Base-by-base conservation (phyloP, 2,329 filamentous ascomycete genomes). In the Fusarium sp. region DNA sequence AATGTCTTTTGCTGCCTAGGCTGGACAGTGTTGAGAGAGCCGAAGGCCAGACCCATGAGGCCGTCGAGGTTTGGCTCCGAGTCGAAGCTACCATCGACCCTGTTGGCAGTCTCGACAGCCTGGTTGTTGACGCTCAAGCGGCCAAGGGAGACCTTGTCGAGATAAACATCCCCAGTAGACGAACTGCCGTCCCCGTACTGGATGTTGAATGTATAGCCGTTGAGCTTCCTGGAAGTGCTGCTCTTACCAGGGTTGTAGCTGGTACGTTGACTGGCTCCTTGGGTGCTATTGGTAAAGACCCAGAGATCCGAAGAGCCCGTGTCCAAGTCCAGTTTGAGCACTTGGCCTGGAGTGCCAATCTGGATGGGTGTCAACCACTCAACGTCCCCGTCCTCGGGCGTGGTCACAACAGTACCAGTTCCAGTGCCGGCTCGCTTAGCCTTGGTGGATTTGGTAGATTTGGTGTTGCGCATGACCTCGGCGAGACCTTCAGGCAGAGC, bases 241-340 rank as follows among this genome's bases (percentile, higher is more conserved):
- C 84, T 86, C 58, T 81, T 80, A 27, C 67, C 70, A 2, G 85
- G 83, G 56, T 84, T 76, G 68, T 84, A 87, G n/a, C 83, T 61
- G 6, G 79, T 76, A 56, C 87, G 85, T 0, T 83, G 84, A 17
- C 79, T 79, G 12, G 84, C 77, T 32, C 84, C 78, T 58, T 81
- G 80, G 38, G 84, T 85, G 58, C 85, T 83, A 30, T 85, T 82
- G 64, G 84, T 85, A 73, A 87, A 87, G 1, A 87, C 86, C 86
- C 86, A 86, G 27, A 87, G 79, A 65, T 87, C 85, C 12, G 84
- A 83, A 3, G 85, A 86, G 1, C 85, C 85, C 1, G 86, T 87
- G 66, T 87, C 85, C 56, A 87, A 85, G 72, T 86, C 82, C 58
- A 87, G 75, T 38, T 83, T 81, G 57, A 87, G 77, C 1, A 81